Base-by-base conservation (phyloP, 192 early-diverging fungal species). In the Coemansia sp. region DNA sequence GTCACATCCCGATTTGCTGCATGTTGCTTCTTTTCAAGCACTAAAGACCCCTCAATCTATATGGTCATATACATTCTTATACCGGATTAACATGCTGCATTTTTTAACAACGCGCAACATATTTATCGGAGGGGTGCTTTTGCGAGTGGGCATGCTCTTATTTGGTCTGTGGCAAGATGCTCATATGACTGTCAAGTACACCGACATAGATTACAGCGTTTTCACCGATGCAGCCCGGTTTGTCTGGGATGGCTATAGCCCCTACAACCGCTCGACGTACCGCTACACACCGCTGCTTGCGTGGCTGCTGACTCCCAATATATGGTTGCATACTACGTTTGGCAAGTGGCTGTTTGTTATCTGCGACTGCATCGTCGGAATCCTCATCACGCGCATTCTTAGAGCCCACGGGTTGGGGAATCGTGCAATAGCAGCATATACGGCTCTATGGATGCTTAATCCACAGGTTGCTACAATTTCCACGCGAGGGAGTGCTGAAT, bases 261-360 rank as follows among this genome's bases (percentile, higher is more conserved):
- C 97, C 0, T 99, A 96, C 62, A 72, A 80, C 43, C 88, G 97
- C 19, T 90, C 87, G 2, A 99, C 97, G 0, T 99, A 96, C 71
- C 86, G 97, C 23, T 99, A 99, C 81, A 97, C 97, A 13, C 97
- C 97, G 8, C 59, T 98, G 12, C 78, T 99, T n/a, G 93, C 95
- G 5, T 90, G 85, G 71, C 34, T 94, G 12, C 63, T 99, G n/a
- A 83, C 88, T 22, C 94, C 93, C 17, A 94, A 94, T 53, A 82
- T 89, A 43, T 84, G 81, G 57, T 53, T 91, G 15, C 82, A 86
- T 59, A 66, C 79, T 27, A 80, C 86, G 10, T 96, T 89, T 62
- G 97, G 97, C 13, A 99, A 99, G 68, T 80, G 90, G 61, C 54
- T 99, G n/a, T 99, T 99, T 80, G 86, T 87, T 18, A 66, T 72